Evolutionary conservation across 495 filamentous ascomycete species (phyloP), one percentile per base, ranked within the genome.

Genomic region (Xylaria sp.): DNA sequence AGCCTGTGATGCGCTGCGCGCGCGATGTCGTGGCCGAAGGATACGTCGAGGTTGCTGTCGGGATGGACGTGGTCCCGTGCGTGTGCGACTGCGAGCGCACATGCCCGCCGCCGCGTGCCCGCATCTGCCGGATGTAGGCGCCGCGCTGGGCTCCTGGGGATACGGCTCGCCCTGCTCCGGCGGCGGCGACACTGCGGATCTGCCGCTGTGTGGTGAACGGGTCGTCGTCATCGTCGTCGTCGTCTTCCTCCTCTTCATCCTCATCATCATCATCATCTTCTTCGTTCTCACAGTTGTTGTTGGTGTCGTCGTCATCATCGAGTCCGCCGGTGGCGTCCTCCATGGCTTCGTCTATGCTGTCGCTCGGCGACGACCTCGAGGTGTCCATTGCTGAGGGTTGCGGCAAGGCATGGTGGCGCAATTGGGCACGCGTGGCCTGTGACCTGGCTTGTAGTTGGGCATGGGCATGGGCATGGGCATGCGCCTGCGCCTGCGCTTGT

Each of bases 151-250:
- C 63, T 40, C 63, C 63, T 1, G 70, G 70, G n/a, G 70, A 72
- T 21, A 61, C 52, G 43, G 62, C 50, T 29, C 69, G 57, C 26
- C 48, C 57, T 58, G 33, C 24, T 50, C 67, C 40, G 61, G 70
- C n/a, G 62, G 21, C n/a, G 26, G 43, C 69, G 17, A 19, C 61
- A 24, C 68, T 61, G 24, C 55, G 73, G 57, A 78, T 77, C 31
- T 74, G 72, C 0, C 79, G 73, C 4, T 37, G 69, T 0, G 72
- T 64, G 15, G 68, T 46, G 68, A 79, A 79, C 0, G 77, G 79
- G 31, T 80, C 78, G 31, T 75, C 76, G 0, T 74, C 74, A 1
- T 78, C 75, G 3, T 71, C 75, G 11, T 78, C 78, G 3, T 72
- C 76, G 3, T 74, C 76, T 0, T 72, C 68, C 15, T 75, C 76